Conservation (phyloP, 345 rosid species). For the Syzygium oleosum region DNA sequence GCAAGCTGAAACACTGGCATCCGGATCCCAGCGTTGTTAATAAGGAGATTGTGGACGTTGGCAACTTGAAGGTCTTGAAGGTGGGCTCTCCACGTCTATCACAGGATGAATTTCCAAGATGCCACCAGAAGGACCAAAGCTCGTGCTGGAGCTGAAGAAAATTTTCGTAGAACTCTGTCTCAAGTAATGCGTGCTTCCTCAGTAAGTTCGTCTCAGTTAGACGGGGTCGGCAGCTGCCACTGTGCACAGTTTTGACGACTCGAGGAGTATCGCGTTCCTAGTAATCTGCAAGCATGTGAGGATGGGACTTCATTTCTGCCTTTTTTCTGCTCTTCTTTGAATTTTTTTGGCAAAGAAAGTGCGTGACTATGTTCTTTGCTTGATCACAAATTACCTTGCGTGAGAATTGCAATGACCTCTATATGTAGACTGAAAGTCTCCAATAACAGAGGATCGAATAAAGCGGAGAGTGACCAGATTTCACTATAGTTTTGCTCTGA, state of each 20-base stretch:
- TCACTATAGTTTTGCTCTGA: background rate
- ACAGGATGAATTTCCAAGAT: constrained; percentile 56
- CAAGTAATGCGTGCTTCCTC: constrained; percentile 30
- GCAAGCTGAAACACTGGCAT: constrained; percentile 53
- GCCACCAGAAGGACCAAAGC: constrained; percentile 40
- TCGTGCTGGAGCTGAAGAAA: constrained; percentile 41
- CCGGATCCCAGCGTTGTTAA: constrained; percentile 33
- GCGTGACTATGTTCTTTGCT: background rate
- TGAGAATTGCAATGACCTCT: background rate
- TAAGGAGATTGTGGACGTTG: constrained; percentile 51
- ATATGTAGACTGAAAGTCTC: background rate
- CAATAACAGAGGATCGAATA: background rate
- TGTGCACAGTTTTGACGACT: background rate
- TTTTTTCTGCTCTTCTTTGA: background rate
- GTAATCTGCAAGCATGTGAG: background rate
- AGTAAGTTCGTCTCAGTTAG: constrained; percentile 30
- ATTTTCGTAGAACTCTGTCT: constrained; percentile 38
- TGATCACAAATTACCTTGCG: background rate
- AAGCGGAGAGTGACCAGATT: background rate
- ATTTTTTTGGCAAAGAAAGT: background rate
- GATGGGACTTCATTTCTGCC: background rate
- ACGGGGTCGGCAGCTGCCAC: background rate
- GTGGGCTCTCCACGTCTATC: constrained; percentile 33
- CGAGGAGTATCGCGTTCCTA: background rate
- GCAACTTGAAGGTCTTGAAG: constrained; percentile 41